A percentile compares a stretch with the other conserved stretches of the same genome.
phyloP scores from a whole-genome alignment of 176 grass and related monocot genomes.

The Juncus inflexus region DNA sequence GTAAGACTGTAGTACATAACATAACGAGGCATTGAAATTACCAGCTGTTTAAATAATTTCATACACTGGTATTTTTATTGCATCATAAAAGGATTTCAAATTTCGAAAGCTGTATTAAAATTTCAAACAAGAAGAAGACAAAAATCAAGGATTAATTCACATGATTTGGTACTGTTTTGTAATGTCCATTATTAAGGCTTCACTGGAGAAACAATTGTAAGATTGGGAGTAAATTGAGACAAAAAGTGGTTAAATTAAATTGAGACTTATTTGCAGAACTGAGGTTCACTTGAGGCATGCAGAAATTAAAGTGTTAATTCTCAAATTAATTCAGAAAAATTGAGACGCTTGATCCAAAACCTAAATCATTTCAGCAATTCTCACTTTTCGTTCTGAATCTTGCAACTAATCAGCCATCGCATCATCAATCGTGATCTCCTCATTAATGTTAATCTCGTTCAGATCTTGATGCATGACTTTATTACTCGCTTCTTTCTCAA shows the following conservation, averaged over 20 bases:
- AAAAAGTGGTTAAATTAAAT: constrained; percentile 1
- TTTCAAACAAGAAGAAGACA: too few species aligned
- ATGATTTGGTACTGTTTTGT: too few species aligned
- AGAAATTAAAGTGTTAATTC: constrained; percentile 14
- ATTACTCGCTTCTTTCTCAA: constrained; percentile 52
- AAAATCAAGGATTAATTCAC: not conserved
- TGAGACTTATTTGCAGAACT: constrained; percentile 7
- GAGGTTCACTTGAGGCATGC: not conserved
- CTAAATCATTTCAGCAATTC: constrained; percentile 5
- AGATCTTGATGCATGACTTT: constrained; percentile 54
- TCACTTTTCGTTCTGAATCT: constrained; percentile 76
- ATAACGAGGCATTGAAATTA: constrained; percentile 2
- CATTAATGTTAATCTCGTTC: constrained; percentile 85
- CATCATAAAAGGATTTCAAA: constrained; percentile 6
- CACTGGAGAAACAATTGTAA: too few species aligned
- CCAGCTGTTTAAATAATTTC: not conserved
- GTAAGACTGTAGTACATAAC: constrained; percentile 10
- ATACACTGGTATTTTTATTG: constrained; percentile 13
- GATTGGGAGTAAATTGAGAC: not conserved
- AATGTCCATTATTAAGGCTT: too few species aligned
- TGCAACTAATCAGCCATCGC: constrained; percentile 57
- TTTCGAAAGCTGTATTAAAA: too few species aligned
- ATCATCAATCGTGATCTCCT: constrained; percentile 77
- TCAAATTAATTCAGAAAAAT: constrained; percentile 14
- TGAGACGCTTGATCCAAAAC: not conserved